Evolutionary conservation across 2,329 filamentous ascomycete genomes (phyloP).

Genomic region (Samsoniella hepiali): DNA sequence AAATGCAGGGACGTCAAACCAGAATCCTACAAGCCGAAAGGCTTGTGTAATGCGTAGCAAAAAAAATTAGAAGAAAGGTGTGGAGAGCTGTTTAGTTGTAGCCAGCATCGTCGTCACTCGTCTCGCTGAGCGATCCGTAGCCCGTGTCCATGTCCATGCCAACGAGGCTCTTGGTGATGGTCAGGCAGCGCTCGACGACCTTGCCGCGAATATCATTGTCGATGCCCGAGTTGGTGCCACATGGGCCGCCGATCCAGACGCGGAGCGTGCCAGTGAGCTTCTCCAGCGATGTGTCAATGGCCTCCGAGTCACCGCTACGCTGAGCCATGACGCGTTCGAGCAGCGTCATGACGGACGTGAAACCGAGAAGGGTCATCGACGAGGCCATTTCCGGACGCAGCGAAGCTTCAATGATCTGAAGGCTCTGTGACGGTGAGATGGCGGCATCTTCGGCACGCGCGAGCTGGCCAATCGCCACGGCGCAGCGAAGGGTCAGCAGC

Average conservation of each 20-base stretch:
- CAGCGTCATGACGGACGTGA: slow-evolving; percentile 55
- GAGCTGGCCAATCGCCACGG: slow-evolving; percentile 59
- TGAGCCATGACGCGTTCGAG: slow-evolving; percentile 52
- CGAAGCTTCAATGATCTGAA: slow-evolving; percentile 49
- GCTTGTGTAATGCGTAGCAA: background rate
- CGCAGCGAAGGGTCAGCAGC: slow-evolving; percentile 55
- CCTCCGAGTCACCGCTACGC: slow-evolving; percentile 40
- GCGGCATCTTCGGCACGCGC: slow-evolving; percentile 39
- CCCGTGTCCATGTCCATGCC: slow-evolving; percentile 60
- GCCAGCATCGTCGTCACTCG: slow-evolving; percentile 32
- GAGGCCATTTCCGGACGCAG: slow-evolving; percentile 39
- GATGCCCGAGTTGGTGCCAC: slow-evolving; percentile 51
- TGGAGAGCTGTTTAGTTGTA: background rate
- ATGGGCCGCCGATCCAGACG: slow-evolving; percentile 56
- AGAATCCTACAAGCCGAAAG: background rate
- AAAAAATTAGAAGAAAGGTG: background rate
- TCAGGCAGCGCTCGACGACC: slow-evolving; percentile 54
- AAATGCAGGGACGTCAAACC: background rate
- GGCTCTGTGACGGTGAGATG: slow-evolving; percentile 38
- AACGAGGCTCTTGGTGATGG: slow-evolving; percentile 53
- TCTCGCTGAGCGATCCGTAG: slow-evolving; percentile 56
- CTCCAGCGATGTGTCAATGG: slow-evolving; percentile 51
- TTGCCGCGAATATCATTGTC: slow-evolving; percentile 47
- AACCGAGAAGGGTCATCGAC: slow-evolving; percentile 56
- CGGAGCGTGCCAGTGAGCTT: slow-evolving; percentile 55